These are phyloP conservation scores for Hymenoscyphus salicellus DNA, from an alignment of 2,329 filamentous ascomycete species.

Conservation along the genomic window DNA sequence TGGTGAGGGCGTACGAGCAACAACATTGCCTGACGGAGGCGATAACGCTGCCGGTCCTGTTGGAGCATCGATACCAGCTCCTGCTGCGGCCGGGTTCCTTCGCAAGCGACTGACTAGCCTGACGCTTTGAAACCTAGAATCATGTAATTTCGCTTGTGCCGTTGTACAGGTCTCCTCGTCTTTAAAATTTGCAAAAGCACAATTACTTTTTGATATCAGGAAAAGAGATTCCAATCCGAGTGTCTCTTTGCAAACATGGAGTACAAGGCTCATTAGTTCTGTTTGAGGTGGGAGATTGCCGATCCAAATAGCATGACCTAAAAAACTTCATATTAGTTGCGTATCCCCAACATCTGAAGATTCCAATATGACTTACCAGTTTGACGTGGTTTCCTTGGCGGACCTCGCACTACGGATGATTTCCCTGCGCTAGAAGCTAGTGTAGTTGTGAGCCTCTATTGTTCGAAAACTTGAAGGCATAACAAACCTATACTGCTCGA, in stretches of 20 bases:
- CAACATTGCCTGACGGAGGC: conserved; percentile 23
- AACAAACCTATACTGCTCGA: conserved; percentile 33
- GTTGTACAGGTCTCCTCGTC: conserved; percentile 71
- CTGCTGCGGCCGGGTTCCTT: conserved; percentile 46
- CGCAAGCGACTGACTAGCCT: conserved; percentile 81
- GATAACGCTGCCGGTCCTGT: conserved; percentile 34
- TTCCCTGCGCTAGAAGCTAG: conserved; percentile 37
- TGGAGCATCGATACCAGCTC: conserved; percentile 29
- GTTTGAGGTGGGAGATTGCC: conserved; percentile 87
- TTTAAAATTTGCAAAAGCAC: conserved; percentile 93
- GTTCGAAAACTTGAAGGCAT: neutral
- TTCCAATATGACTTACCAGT: conserved; percentile 49
- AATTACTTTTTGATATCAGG: conserved; percentile 94
- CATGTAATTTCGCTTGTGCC: conserved; percentile 82
- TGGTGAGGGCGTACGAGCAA: conserved; percentile 28
- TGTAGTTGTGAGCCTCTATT: neutral
- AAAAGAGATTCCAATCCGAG: conserved; percentile 83
- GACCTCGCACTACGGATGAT: conserved; percentile 49
- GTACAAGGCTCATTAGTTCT: conserved; percentile 77
- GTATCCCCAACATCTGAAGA: conserved; percentile 6
- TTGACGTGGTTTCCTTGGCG: conserved; percentile 57
- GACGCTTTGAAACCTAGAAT: conserved; percentile 83
- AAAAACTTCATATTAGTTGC: conserved; percentile 48
- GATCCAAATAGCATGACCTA: conserved; percentile 91
- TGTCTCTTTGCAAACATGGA: conserved; percentile 79